Conservation (phyloP, 2,329 filamentous ascomycete species). For the Fusarium subtropicale region DNA sequence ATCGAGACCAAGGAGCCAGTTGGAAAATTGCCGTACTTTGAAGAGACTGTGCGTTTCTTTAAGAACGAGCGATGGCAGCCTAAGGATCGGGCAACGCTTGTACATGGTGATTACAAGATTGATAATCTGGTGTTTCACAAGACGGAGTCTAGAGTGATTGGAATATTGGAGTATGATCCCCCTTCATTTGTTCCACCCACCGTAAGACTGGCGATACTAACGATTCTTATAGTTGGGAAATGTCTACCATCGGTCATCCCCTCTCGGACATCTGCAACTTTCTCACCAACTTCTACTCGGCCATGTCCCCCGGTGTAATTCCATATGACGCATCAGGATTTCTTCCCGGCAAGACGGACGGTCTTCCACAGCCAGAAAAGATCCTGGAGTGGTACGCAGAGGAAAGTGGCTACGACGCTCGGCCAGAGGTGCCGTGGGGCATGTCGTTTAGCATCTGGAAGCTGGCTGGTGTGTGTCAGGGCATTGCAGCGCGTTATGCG, state of each 20-base stretch:
- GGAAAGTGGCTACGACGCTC: conserved; percentile 77
- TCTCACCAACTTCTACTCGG: conserved; percentile 56
- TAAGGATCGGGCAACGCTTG: conserved; percentile 78
- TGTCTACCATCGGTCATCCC: conserved; percentile 97
- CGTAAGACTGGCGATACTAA: neutral
- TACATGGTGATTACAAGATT: conserved; percentile 98
- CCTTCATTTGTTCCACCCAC: neutral
- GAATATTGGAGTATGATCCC: conserved; percentile 80
- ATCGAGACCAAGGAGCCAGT: conserved; percentile 81
- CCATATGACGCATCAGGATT: conserved; percentile 62
- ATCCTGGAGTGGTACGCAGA: conserved; percentile 57
- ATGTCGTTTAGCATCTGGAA: conserved; percentile 72
- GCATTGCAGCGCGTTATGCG: conserved; percentile 90
- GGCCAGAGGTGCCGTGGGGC: conserved; percentile 69
- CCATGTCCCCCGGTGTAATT: conserved; percentile 42
- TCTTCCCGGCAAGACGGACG: conserved; percentile 70
- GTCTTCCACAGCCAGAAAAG: conserved; percentile 63
- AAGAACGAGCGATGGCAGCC: conserved; percentile 76
- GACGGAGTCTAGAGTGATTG: conserved; percentile 87
- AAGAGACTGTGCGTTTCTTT: conserved; percentile 84
- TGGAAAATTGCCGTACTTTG: conserved; percentile 85
- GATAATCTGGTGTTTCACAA: conserved; percentile 92
- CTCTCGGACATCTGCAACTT: conserved; percentile 91
- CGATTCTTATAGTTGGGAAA: conserved; percentile 79
- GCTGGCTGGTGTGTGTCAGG: conserved; percentile 76